phyloP scores from a whole-genome alignment of 257 asterid species.

The Solanum clarkiae region DNA sequence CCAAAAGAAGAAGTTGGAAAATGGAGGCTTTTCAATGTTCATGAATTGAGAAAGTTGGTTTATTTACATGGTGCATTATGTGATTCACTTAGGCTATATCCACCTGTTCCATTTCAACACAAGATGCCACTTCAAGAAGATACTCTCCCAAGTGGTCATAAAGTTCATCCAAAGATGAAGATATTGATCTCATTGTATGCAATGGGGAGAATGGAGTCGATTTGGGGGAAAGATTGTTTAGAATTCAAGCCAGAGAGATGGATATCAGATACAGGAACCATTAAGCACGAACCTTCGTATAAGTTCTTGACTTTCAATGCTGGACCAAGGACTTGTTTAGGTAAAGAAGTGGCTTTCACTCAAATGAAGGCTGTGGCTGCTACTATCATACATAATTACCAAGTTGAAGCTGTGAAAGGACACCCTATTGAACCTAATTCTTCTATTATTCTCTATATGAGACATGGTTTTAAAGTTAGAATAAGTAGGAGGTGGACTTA shows the following conservation, averaged over 20 bases:
- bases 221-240: constrained; percentile 33
- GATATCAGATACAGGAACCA: constrained; percentile 25
- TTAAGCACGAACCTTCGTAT: constrained; percentile 39
- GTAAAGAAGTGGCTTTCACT: constrained; percentile 54
- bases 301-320: constrained; percentile 41
- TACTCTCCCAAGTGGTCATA: constrained; percentile 30
- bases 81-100: constrained; percentile 34
- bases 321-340: constrained; percentile 45
- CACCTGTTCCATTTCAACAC: constrained; percentile 40
- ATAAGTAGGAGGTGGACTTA: constrained; percentile 34
- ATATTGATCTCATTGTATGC: constrained; percentile 26
- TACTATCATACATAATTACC: constrained; percentile 38
- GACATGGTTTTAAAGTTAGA: constrained; percentile 48
- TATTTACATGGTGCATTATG: constrained; percentile 36
- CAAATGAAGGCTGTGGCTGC: constrained; percentile 59
- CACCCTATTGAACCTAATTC: constrained; percentile 37
- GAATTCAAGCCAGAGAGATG: constrained; percentile 47
- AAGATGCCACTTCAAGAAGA: constrained; percentile 25
- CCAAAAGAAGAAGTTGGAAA: neutral
- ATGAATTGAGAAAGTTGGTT: constrained; percentile 19
- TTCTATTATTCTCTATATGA: constrained; percentile 58
- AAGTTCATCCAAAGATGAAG: constrained; percentile 17
- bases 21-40: constrained; percentile 18
- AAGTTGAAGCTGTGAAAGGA: constrained; percentile 34
- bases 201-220: constrained; percentile 31